Evolutionary conservation across 2,329 filamentous ascomycete species (phyloP).

Genomic region (Pseudogymnoascus destructans): DNA sequence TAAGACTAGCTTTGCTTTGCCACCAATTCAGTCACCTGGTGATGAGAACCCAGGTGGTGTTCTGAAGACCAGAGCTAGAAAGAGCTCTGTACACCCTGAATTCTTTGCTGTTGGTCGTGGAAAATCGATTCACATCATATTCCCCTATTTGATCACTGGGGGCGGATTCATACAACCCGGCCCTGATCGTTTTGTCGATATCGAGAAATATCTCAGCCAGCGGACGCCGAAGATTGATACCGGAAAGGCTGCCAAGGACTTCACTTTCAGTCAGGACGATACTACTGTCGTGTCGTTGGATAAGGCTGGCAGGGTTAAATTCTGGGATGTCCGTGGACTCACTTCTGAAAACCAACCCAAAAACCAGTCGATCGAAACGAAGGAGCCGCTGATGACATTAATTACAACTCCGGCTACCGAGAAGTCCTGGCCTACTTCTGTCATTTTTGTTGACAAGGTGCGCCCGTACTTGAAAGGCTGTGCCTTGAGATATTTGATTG

Average conservation of each 20-base stretch:
- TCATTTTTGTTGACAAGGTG: slow-evolving; percentile 91
- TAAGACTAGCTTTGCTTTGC: slow-evolving; percentile 75
- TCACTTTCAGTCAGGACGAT: slow-evolving; percentile 94
- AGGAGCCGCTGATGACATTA: slow-evolving; percentile 74
- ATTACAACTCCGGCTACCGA: slow-evolving; percentile 76
- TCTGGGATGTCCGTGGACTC: slow-evolving; percentile 90
- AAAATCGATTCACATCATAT: slow-evolving; percentile 88
- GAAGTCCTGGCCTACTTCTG: slow-evolving; percentile 93
- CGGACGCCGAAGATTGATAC: slow-evolving; percentile 89
- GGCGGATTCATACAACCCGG: slow-evolving; percentile 50
- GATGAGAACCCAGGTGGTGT: slow-evolving; percentile 85
- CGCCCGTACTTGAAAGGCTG: slow-evolving; percentile 82
- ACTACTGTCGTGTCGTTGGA: slow-evolving; percentile 88
- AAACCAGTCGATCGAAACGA: slow-evolving; percentile 55
- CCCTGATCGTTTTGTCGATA: slow-evolving; percentile 62
- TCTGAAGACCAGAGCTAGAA: slow-evolving; percentile 87
- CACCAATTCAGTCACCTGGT: slow-evolving; percentile 72
- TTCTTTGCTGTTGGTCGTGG: slow-evolving; percentile 93
- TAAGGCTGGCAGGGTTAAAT: slow-evolving; percentile 90
- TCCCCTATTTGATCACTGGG: slow-evolving; percentile 50
- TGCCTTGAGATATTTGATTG: slow-evolving; percentile 86
- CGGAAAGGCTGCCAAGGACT: slow-evolving; percentile 96
- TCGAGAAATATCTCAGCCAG: slow-evolving; percentile 74
- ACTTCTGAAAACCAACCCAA: slow-evolving; percentile 37
- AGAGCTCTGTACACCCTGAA: slow-evolving; percentile 77